These are phyloP conservation scores for Passiflora organensis DNA, from an alignment of 345 rosid genomes.

Conservation along the genomic window DNA sequence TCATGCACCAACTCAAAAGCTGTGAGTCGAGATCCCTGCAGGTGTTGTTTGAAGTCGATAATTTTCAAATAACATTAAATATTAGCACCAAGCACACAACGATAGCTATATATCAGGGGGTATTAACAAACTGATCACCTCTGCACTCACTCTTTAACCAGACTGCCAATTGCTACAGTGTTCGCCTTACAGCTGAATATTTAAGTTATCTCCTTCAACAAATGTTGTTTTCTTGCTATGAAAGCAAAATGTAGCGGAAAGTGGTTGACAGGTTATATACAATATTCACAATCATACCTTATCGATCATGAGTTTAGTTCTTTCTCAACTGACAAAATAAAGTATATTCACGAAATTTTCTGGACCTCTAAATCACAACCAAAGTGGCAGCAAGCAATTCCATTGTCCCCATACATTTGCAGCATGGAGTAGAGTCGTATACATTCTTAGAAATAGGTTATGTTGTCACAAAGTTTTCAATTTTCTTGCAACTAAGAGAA, in stretches of 20 bases:
- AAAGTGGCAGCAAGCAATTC: no score
- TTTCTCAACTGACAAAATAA: no score
- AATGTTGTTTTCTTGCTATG: background rate
- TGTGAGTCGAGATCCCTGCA: slow-evolving; percentile 92
- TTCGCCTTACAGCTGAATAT: background rate
- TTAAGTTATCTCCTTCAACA: background rate
- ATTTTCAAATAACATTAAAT: no score
- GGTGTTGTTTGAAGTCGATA: background rate
- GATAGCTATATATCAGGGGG: no score
- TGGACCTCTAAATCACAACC: no score
- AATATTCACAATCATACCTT: background rate
- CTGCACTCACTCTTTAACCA: background rate
- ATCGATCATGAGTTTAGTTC: no score
- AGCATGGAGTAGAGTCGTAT: no score
- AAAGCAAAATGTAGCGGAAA: background rate
- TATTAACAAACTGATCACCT: background rate
- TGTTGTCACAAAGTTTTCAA: no score
- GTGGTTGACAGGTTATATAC: background rate
- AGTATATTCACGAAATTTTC: no score
- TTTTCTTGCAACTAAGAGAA: no score
- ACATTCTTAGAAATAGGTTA: no score
- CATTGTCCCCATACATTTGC: no score
- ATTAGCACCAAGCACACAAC: background rate
- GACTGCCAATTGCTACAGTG: background rate
- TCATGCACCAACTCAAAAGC: slow-evolving; percentile 95